Conservation (phyloP, 345 rosid species). For the Moringa oleifera region DNA sequence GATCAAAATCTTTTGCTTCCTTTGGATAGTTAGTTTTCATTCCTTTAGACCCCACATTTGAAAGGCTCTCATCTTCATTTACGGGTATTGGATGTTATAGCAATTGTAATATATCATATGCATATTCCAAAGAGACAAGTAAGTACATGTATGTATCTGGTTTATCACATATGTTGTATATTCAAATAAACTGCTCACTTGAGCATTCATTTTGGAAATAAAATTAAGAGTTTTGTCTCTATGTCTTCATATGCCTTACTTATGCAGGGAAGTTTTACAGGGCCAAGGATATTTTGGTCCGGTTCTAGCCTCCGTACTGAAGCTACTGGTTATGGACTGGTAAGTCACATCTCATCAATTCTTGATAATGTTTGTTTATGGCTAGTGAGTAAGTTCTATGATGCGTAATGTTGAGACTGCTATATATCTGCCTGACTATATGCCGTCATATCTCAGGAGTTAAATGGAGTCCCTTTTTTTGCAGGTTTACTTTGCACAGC, state of each 20-base stretch:
- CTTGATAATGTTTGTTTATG: conserved; percentile 10
- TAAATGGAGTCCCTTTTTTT: conserved; percentile 25
- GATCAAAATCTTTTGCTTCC: neutral
- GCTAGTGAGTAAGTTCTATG: neutral
- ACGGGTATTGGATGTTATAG: neutral
- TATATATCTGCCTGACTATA: conserved; percentile 2
- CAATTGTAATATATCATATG: neutral
- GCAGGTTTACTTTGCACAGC: conserved; percentile 96
- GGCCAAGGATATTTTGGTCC: conserved; percentile 94
- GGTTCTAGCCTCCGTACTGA: conserved; percentile 99
- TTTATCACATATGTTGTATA: neutral
- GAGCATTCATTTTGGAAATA: conserved; percentile 2
- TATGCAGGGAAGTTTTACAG: conserved; percentile 99
- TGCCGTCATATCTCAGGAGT: conserved; percentile 9
- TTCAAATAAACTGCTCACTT: neutral
- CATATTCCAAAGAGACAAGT: neutral
- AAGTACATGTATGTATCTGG: neutral
- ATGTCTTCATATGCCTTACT: conserved; percentile 49
- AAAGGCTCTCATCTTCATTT: neutral
- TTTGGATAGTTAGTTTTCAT: neutral
- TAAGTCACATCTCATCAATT: conserved; percentile 29
- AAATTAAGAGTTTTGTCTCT: conserved; percentile 24
- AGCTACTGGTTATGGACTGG: conserved; percentile 99
- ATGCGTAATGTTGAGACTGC: conserved; percentile 3
- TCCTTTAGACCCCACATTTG: too few species aligned